Evolutionary conservation across 1,284 basidiomycete species (phyloP).

Genomic region (Ustilago vetiveriae): DNA sequence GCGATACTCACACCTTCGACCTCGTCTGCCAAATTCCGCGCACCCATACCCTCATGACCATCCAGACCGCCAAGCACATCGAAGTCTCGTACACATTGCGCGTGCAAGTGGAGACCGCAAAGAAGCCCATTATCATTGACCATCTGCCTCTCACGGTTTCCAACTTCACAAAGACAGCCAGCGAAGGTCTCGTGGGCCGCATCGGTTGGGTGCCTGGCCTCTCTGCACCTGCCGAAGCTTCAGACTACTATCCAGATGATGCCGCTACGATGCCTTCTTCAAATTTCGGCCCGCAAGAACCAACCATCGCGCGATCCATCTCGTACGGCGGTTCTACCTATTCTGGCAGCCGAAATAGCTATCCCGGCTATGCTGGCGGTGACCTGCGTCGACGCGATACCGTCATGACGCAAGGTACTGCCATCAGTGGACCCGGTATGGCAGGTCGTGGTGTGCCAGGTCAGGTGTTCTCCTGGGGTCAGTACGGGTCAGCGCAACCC

Average conservation of each 20-base stretch:
- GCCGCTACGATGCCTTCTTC: not conserved
- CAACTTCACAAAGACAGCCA: slow-evolving; percentile 45
- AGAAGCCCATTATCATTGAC: slow-evolving; percentile 63
- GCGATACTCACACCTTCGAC: slow-evolving; percentile 61
- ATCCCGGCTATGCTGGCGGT: slow-evolving; percentile 32
- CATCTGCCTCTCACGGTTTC: slow-evolving; percentile 62
- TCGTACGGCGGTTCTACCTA: slow-evolving; percentile 40
- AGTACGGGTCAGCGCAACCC: slow-evolving; percentile 50
- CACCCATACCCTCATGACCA: slow-evolving; percentile 60
- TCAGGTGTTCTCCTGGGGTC: slow-evolving; percentile 54
- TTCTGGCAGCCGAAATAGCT: slow-evolving; percentile 22
- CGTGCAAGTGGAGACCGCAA: slow-evolving; percentile 58
- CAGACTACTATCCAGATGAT: not conserved
- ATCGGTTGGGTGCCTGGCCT: slow-evolving; percentile 63
- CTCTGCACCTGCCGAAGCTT: slow-evolving; percentile 25
- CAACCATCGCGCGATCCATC: slow-evolving; percentile 32
- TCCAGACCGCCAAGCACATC: slow-evolving; percentile 65
- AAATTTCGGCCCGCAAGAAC: slow-evolving; percentile 17
- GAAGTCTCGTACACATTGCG: slow-evolving; percentile 63
- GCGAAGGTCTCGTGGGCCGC: slow-evolving; percentile 35
- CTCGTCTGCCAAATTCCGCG: slow-evolving; percentile 56
- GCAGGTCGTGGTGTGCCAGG: slow-evolving; percentile 61
- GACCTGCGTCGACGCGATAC: slow-evolving; percentile 55
- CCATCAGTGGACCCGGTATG: slow-evolving; percentile 55
- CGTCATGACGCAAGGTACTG: slow-evolving; percentile 55